These are phyloP conservation scores for Orbilia brochopaga DNA, from an alignment of 2,329 filamentous ascomycete genomes.

Conservation along the genomic window DNA sequence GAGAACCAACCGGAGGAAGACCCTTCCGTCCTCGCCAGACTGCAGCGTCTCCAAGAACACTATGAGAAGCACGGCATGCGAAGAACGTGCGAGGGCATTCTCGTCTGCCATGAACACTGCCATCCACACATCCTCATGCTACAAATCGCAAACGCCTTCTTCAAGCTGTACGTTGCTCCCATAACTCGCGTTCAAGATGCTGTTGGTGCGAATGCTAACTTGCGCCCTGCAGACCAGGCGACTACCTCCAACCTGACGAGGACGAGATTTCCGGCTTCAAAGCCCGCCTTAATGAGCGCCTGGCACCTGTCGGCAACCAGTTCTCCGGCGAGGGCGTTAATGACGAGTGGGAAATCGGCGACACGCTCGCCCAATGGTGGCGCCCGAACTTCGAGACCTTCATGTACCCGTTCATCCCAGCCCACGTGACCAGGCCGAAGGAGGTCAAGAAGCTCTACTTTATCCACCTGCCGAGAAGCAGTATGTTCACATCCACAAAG, in stretches of 20 bases:
- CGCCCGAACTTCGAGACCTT: slow-evolving; percentile 98
- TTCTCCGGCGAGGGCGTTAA: slow-evolving; percentile 84
- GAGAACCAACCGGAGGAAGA: slow-evolving; percentile 98
- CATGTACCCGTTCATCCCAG: slow-evolving; percentile 98
- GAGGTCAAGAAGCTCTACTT: slow-evolving; percentile 99
- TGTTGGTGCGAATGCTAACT: slow-evolving; percentile 10
- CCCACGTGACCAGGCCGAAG: slow-evolving; percentile 93
- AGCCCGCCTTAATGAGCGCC: slow-evolving; percentile 83
- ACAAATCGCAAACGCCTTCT: slow-evolving; percentile 98
- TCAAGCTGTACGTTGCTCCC: slow-evolving; percentile 74
- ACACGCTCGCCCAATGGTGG: slow-evolving; percentile 98
- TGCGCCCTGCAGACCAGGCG: slow-evolving; percentile 70
- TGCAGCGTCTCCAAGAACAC: slow-evolving; percentile 95
- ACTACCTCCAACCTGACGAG: slow-evolving; percentile 87
- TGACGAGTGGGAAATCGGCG: slow-evolving; percentile 91
- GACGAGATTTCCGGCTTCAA: slow-evolving; percentile 97
- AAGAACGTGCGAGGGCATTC: slow-evolving; percentile 92
- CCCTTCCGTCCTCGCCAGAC: slow-evolving; percentile 86
- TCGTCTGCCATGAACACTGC: slow-evolving; percentile 98
- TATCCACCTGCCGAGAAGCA: slow-evolving; percentile 89
- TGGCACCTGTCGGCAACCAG: slow-evolving; percentile 86
- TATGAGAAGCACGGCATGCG: slow-evolving; percentile 93
- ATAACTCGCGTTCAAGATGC: neutral
- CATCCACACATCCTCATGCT: slow-evolving; percentile 98
- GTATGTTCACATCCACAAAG: slow-evolving; percentile 63